These are phyloP conservation scores for Verticillium zaregamsianum DNA, from an alignment of 2,329 filamentous ascomycete species.

Conservation along the genomic window DNA sequence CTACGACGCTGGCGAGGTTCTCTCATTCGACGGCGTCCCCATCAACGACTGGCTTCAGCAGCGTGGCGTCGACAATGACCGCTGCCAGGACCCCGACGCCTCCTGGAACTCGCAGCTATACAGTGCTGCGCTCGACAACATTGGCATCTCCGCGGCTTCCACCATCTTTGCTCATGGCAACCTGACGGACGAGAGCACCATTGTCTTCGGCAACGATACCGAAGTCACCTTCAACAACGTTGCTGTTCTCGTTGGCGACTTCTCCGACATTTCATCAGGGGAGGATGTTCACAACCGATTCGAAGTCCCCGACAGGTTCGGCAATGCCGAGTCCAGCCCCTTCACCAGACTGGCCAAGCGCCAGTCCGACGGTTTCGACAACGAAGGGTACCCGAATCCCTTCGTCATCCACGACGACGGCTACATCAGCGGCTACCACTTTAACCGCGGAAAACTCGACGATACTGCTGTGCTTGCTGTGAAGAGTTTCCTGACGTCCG, in stretches of 20 bases:
- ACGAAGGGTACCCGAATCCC: constrained; percentile 8
- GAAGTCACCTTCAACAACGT: constrained; percentile 4
- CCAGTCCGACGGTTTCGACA: neutral
- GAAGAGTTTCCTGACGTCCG: constrained; percentile 4
- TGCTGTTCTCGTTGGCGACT: constrained; percentile 5
- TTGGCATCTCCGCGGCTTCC: neutral
- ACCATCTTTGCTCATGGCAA: constrained; percentile 1
- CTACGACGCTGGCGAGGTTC: constrained; percentile 6
- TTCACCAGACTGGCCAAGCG: neutral
- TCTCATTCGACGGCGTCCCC: constrained; percentile 1
- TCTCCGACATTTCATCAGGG: constrained; percentile 8
- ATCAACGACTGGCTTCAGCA: constrained; percentile 10
- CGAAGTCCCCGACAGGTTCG: constrained; percentile 5
- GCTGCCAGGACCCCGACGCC: constrained; percentile 14
- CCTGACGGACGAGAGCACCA: constrained; percentile 6
- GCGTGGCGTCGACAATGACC: constrained; percentile 9
- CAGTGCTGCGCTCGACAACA: constrained; percentile 6
- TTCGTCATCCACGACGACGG: constrained; percentile 5
- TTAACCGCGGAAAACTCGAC: neutral
- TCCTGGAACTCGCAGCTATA: constrained; percentile 11
- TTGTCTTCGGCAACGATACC: constrained; percentile 13
- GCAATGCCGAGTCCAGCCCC: neutral
- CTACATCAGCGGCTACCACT: constrained; percentile 10
- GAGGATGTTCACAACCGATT: constrained; percentile 8
- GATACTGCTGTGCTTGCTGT: constrained; percentile 11